Evolutionary conservation across 148 eudicot genomes (phyloP), one percentile per base, ranked within the genome.

Genomic region (Heliosperma pusillum): DNA sequence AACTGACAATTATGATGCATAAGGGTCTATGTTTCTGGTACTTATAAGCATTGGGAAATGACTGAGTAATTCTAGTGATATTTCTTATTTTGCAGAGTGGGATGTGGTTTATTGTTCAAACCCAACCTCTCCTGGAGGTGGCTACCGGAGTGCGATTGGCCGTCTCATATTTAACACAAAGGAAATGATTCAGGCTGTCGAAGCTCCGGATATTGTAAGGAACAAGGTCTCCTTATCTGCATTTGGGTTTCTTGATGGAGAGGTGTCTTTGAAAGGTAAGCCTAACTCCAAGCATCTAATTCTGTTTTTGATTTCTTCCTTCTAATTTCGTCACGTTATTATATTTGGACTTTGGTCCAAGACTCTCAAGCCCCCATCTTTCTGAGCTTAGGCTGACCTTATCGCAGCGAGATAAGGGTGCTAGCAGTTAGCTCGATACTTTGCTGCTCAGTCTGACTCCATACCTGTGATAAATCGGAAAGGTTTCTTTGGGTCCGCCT

Each of bases 111-210:
- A 95, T 79, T 92, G 99, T 76, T 95, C 99, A 25, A 85, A 81
- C 71, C 99, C 99, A 65, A 95, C 99, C 73, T 95, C 97, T 52
- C 99, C 99, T 20, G 99, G 99, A 62, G 99, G 99, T 55, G 97
- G 96, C 69, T 95, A 82, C 80, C 83, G 99, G 74, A 92, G 94
- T 88, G 89, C 92, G 47, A 4, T 95, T 27, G 99, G 99, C 33
- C 96, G 99, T 65, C 84, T 92, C 9, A 42, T 92, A 42, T 92
- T 95, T 80, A 90, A 88, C 76, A 88, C 99, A 67, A 88, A 88
- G 30, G 99, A 92, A 80, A 92, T 95, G 99, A 85, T 92, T 81
- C 99, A 95, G 76, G 90, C 61, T 61, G 80, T 95, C 74, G 97
- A 92, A 85, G 91, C 96, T 65, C 98, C 99, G 30, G 94, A 88